Evolutionary conservation across 306 rosid genomes (phyloP).

Genomic region (Echinosophora koreensis): DNA sequence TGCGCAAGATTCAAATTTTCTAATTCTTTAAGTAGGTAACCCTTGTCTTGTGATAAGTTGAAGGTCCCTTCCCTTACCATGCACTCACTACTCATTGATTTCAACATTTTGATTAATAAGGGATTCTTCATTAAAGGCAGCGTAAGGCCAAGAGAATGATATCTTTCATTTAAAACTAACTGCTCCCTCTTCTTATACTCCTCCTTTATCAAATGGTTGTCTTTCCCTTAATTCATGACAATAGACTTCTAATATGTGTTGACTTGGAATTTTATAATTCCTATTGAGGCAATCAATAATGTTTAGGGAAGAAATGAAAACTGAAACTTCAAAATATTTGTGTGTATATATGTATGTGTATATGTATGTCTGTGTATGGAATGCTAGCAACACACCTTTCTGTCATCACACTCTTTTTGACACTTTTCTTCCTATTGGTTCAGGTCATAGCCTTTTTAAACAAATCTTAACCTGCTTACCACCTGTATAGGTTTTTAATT

Average conservation of each 20-base stretch:
- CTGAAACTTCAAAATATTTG: background rate
- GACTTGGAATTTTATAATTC: background rate
- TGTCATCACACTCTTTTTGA: no score
- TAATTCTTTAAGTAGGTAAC: conserved; percentile 4
- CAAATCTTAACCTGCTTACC: no score
- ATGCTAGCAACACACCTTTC: no score
- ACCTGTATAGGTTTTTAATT: no score
- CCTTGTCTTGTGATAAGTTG: conserved; percentile 10
- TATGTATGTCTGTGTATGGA: no score
- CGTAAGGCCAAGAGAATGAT: background rate
- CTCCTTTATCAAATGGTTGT: background rate
- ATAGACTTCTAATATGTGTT: background rate
- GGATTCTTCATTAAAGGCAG: background rate
- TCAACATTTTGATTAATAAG: conserved; percentile 25
- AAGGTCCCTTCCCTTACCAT: background rate
- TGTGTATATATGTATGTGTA: no score
- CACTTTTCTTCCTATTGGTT: no score
- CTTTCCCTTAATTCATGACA: background rate
- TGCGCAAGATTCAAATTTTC: conserved; percentile 11
- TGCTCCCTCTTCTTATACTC: background rate
- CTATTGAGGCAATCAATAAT: background rate
- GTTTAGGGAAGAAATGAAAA: background rate
- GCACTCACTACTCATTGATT: background rate
- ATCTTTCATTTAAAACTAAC: background rate
- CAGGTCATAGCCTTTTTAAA: no score